Conservation (phyloP, 1,139 yeast genomes). For the Candida sanyaensis region DNA sequence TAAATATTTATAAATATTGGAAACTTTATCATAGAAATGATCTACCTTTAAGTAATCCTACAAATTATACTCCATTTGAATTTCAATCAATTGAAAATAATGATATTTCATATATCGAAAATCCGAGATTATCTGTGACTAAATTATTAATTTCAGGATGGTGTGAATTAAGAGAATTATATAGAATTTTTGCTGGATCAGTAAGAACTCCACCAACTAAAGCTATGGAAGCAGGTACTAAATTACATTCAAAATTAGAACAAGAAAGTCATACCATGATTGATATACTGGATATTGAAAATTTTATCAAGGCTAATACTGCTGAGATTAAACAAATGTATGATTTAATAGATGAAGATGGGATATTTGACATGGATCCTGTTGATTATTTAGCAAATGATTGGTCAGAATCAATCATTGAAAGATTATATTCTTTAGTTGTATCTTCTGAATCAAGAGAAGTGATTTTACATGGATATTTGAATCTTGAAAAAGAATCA, state of each 20-base stretch:
- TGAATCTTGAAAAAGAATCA: conserved; percentile 30
- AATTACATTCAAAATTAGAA: conserved; percentile 46
- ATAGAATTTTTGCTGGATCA: conserved; percentile 42
- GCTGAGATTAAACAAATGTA: not conserved
- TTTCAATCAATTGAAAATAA: conserved; percentile 26
- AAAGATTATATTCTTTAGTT: conserved; percentile 39
- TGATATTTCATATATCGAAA: conserved; percentile 24
- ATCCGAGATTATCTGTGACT: conserved; percentile 49
- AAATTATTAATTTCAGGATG: conserved; percentile 47
- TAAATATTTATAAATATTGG: conserved; percentile 14
- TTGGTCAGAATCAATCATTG: conserved; percentile 36
- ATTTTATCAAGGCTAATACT: not conserved
- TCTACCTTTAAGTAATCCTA: conserved; percentile 14
- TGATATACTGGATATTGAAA: conserved; percentile 17
- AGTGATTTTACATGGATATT: conserved; percentile 54
- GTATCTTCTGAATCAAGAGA: conserved; percentile 60
- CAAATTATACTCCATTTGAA: conserved; percentile 22
- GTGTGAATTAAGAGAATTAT: conserved; percentile 54
- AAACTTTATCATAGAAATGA: conserved; percentile 5
- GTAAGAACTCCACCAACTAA: conserved; percentile 25
- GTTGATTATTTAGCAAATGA: conserved; percentile 27
- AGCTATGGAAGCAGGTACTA: conserved; percentile 40
- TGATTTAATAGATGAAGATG: conserved; percentile 27
- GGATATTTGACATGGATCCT: conserved; percentile 24
- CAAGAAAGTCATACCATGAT: conserved; percentile 34